A percentile compares a stretch with the other conserved stretches of the same genome.
These are phyloP conservation scores for Dactylella cylindrospora DNA, from an alignment of 2,329 filamentous ascomycete species.

Conservation along the genomic window DNA sequence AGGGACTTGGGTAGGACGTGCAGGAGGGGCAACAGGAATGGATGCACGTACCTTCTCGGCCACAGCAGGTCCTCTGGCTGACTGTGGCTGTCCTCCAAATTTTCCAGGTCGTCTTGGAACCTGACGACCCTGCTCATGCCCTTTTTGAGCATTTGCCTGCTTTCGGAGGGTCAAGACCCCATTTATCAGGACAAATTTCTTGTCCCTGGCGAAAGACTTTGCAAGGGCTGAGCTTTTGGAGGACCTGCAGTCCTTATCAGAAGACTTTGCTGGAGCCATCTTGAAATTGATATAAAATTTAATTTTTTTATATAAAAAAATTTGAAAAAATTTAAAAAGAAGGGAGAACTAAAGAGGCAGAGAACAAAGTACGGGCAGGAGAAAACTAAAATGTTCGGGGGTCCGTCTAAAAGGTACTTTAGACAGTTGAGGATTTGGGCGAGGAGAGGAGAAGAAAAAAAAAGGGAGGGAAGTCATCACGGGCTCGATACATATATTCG, in stretches of 20 bases:
- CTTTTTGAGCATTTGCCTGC: not conserved
- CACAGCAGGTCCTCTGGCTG: no score
- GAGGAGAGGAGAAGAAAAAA: not conserved
- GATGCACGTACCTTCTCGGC: no score
- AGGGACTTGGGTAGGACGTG: no score
- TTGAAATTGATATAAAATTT: no score
- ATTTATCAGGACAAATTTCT: conserved; percentile 9
- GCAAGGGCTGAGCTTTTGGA: not conserved
- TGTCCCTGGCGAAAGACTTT: conserved; percentile 14
- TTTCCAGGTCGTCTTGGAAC: not conserved
- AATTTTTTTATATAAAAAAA: no score
- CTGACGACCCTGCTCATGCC: not conserved
- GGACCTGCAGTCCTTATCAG: not conserved
- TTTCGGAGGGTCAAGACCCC: conserved; percentile 8
- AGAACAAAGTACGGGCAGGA: no score
- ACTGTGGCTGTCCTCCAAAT: not conserved
- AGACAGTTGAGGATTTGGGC: not conserved
- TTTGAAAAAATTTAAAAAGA: no score
- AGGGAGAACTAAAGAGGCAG: no score
- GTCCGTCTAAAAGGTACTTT: no score
- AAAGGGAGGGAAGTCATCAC: not conserved
- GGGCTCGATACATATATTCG: not conserved
- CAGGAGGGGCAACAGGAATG: no score
- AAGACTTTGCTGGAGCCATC: no score
- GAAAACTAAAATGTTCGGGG: no score